A percentile compares a stretch with the other conserved stretches of the same genome.
Conservation (phyloP, 192 early-diverging fungal genomes). For the Coemansia sp. region DNA sequence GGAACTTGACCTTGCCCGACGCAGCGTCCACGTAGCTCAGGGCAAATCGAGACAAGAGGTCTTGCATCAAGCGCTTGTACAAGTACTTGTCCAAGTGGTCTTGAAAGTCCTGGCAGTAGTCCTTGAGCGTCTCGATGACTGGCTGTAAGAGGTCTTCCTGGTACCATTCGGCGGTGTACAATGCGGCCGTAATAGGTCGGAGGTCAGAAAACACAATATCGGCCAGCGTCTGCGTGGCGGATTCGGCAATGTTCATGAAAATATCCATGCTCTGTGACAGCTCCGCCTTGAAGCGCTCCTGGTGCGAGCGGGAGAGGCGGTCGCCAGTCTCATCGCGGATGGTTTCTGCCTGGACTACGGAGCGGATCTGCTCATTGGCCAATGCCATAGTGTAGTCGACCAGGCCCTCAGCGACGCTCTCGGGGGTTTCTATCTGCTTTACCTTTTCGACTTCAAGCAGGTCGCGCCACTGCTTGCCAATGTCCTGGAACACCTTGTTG, state of each 20-base stretch:
- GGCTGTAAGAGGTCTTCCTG: conserved; percentile 82
- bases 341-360: conserved; percentile 87
- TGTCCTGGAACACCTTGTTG: conserved; percentile 77
- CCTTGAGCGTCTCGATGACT: conserved; percentile 91
- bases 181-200: conserved; percentile 66
- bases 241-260: conserved; percentile 86
- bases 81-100: conserved; percentile 86
- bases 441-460: conserved; percentile 74
- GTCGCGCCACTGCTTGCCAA: conserved; percentile 80
- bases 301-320: conserved; percentile 61
- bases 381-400: conserved; percentile 96
- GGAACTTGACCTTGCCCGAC: conserved; percentile 54
- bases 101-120: conserved; percentile 89
- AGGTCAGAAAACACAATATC: conserved; percentile 87
- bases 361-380: conserved; percentile 92
- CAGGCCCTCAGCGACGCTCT: conserved; percentile 79
- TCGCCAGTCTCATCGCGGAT: conserved; percentile 63
- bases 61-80: conserved; percentile 82
- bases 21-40: conserved; percentile 86
- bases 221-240: conserved; percentile 72
- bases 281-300: conserved; percentile 63
- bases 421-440: conserved; percentile 75
- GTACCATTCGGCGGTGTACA: conserved; percentile 91
- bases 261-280: conserved; percentile 81
- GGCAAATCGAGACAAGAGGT: conserved; percentile 84